Base-by-base conservation (phyloP, 1,139 yeast genomes). In the Kluyveromyces sp. region DNA sequence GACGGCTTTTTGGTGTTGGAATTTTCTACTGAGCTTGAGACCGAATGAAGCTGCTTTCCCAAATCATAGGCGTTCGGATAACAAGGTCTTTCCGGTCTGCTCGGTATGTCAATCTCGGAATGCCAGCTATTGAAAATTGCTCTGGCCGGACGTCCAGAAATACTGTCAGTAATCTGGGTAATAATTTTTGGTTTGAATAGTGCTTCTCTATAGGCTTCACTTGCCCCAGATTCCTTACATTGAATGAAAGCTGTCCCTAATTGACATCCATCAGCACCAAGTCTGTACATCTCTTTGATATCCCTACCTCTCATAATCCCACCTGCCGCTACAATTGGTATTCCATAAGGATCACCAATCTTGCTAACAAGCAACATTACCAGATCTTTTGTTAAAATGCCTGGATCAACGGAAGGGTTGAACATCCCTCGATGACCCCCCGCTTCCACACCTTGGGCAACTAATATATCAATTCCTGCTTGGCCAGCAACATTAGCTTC, bases 391-490 rank as follows among this genome's bases (percentile, higher is more conserved):
- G 77, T 71, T 4, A 68, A 56, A 42, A 74, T 57, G 31, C 65
- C 59, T 37, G 65, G 71, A 51, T 73, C 78, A 2, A 53, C 41
- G 2, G 53, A 53, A 7, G 66, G 50, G 29, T 47, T 39, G 48
- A 70, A 75, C 51, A 68, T 70, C 1, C 80, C 81, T 35, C 80
- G 57, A 54, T 76, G 80, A 0, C 80, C 80, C 38, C 80, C 80
- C 2, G 80, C 80, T 55, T 75, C 79, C 56, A 66, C 70, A 0
- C 80, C 79, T 58, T 76, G 81, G 34, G 70, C 60, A 3, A 73
- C 60, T 4, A 75, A 58, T 3, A 75, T 79, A 53, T 73, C 74
- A 7, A 68, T 65, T 0, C 65, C 67, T 0, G 52, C 39, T 0
- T 58, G 58, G 3, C 61, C 28, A 4, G 66, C 53, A 10, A 53